Evolutionary conservation across 352 stramenopile species (phyloP).

Genomic region (Bremia lactucae): DNA sequence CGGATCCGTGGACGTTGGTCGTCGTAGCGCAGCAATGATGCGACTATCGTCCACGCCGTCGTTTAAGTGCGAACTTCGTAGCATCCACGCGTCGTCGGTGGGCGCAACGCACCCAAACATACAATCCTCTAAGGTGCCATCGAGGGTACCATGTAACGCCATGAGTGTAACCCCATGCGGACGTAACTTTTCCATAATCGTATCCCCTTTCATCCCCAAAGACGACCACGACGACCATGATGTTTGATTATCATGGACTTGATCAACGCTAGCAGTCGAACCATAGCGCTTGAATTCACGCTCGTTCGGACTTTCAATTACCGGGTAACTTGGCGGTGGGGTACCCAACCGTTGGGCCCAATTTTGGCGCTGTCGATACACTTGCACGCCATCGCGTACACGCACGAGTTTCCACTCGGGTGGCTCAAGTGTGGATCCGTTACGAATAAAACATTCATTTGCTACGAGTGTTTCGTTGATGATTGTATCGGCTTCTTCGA

Average conservation of each 20-base stretch:
- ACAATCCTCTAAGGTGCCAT: slow-evolving; percentile 38
- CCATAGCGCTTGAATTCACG: no score
- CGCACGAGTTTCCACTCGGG: slow-evolving; percentile 29
- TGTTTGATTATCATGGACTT: no score
- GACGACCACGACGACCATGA: no score
- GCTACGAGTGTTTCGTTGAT: slow-evolving; percentile 29
- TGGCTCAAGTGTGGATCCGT: slow-evolving; percentile 10
- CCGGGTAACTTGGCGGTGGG: neutral
- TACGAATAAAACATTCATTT: slow-evolving; percentile 25
- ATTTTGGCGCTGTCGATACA: slow-evolving; percentile 18
- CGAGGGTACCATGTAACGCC: slow-evolving; percentile 26
- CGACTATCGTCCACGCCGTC: slow-evolving; percentile 36
- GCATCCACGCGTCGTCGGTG: slow-evolving; percentile 27
- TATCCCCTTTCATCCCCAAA: no score
- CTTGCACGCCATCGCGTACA: slow-evolving; percentile 22
- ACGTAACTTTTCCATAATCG: no score
- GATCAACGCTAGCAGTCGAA: no score
- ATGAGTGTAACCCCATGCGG: slow-evolving; percentile 27
- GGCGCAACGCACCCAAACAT: slow-evolving; percentile 32
- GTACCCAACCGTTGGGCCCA: neutral
- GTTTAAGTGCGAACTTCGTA: slow-evolving; percentile 34
- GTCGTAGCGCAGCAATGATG: slow-evolving; percentile 27
- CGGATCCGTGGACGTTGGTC: slow-evolving; percentile 22
- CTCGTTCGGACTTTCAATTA: slow-evolving; percentile 7
- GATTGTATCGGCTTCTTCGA: slow-evolving; percentile 27